Evolutionary conservation across 2,329 filamentous ascomycete genomes (phyloP), one percentile per base, ranked within the genome.

Genomic region (Scortechinia acanthostroma): DNA sequence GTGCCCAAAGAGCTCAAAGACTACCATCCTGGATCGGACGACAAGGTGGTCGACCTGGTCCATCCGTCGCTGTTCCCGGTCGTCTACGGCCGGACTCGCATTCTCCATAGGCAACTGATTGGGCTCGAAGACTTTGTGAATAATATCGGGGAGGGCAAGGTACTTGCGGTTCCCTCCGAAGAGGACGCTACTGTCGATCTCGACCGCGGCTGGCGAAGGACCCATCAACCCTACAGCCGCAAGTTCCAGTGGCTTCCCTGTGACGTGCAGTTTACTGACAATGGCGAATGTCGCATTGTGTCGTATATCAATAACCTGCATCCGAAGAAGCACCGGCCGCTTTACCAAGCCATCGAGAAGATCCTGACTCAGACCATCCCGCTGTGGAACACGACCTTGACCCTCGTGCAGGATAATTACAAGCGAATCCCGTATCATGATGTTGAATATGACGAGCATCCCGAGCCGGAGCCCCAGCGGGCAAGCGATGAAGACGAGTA

Each of bases 21-120:
- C 56, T 86, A 74, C 70, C 77, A 85, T 56, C 81, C 80, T 0
- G 64, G 70, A 2, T 78, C 74, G 1, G 62, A 77, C 22, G 58
- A 63, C 1, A 71, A 69, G 48, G 78, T 86, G 2, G 69, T 81
- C 1, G 74, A 86, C 53, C 61, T 86, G 1, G 69, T 86, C 3
- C 73, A 86, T 50, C 80, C 81, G 1, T 85, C 78, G 0, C 62
- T 86, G 4, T 86, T 71, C 50, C 79, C 81, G 0, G 57, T 86
- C 0, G 55, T 77, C 1, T 80, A 77, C 50, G 76, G 74, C 0
- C 58, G 59, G 14, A 69, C 68, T 2, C 63, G 64, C 2, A 63
- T 67, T 3, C 51, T 78, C 1, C 45, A 55, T 3, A 52, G 62
- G 37, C 63, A 62, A 6, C 55, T 49, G 1, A 57, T 64, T 13